Conservation (phyloP, 345 rosid species). For the Reutealis trisperma region DNA sequence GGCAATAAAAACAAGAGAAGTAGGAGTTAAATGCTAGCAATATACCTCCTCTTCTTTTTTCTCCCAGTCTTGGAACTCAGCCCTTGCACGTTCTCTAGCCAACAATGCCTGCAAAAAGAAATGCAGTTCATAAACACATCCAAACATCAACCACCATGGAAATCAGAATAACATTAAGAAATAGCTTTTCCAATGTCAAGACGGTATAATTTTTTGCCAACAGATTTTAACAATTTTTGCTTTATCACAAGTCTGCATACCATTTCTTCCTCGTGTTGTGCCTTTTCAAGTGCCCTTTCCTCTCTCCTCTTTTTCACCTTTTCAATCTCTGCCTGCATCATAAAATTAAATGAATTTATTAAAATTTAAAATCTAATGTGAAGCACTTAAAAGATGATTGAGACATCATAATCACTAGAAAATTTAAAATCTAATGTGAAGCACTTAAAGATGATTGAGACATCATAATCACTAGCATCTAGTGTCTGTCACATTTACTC, state of each 20-base stretch:
- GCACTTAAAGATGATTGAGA: background rate
- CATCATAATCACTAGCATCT: background rate
- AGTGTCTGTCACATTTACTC: background rate
- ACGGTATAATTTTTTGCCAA: background rate
- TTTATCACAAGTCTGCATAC: conserved; percentile 37
- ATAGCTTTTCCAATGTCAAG: background rate
- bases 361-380: background rate
- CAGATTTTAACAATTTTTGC: background rate
- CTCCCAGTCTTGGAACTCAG: conserved; percentile 98
- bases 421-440: background rate
- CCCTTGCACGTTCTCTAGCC: conserved; percentile 96
- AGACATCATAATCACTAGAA: no score
- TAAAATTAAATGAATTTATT: conserved; percentile 11
- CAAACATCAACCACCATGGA: background rate
- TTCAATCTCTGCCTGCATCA: conserved; percentile 81
- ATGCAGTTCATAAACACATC: background rate
- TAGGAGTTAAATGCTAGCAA: conserved; percentile 1
- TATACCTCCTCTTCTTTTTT: conserved; percentile 93
- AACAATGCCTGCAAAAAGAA: conserved; percentile 62
- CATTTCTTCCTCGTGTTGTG: conserved; percentile 95
- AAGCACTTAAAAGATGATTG: no score
- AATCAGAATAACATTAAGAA: background rate
- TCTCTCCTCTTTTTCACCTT: conserved; percentile 96
- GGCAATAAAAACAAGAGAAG: background rate
- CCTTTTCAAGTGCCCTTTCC: conserved; percentile 90